Conservation (phyloP, 352 stramenopile species). For the Phytopythium oedochilum region DNA sequence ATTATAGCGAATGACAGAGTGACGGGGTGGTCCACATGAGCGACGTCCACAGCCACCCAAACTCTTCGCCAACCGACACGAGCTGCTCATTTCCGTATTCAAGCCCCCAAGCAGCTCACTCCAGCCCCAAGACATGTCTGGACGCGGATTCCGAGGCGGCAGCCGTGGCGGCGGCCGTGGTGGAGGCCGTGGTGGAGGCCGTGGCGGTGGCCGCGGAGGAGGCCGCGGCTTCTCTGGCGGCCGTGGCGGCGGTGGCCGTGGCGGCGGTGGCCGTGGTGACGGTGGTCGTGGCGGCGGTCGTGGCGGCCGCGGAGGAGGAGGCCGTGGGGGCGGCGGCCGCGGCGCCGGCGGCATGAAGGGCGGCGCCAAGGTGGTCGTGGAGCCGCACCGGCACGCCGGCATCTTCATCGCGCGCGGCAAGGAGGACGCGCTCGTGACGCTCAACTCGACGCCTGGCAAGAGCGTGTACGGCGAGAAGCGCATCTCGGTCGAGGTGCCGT, state of each 20-base stretch:
- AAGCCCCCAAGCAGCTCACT: slow-evolving; percentile 8
- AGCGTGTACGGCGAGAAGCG: slow-evolving; percentile 99
- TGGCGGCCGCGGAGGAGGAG: slow-evolving; percentile 35
- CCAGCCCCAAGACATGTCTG: slow-evolving; percentile 23
- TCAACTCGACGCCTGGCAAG: slow-evolving; percentile 98
- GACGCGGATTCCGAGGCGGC: slow-evolving; percentile 61
- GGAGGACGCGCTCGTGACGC: slow-evolving; percentile 98
- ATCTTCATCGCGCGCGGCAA: slow-evolving; percentile 99
- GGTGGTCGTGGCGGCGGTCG: slow-evolving; percentile 34
- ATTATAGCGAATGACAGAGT: neutral
- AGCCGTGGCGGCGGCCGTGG: slow-evolving; percentile 35
- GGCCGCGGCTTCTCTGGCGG: slow-evolving; percentile 38
- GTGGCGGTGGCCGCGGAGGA: slow-evolving; percentile 46
- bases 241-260: slow-evolving; percentile 39
- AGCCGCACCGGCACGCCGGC: slow-evolving; percentile 97
- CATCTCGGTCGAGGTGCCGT: slow-evolving; percentile 96
- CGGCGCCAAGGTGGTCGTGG: slow-evolving; percentile 95
- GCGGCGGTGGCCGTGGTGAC: slow-evolving; percentile 34
- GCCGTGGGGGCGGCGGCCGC: slow-evolving; percentile 59
- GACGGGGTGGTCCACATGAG: neutral
- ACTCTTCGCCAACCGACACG: neutral
- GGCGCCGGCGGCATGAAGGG: slow-evolving; percentile 91
- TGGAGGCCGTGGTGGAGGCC: slow-evolving; percentile 42
- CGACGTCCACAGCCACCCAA: neutral
- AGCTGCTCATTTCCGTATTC: too few relatives aligned